Conservation (phyloP, 305 asterid species). For the Fraxinus greggii region DNA sequence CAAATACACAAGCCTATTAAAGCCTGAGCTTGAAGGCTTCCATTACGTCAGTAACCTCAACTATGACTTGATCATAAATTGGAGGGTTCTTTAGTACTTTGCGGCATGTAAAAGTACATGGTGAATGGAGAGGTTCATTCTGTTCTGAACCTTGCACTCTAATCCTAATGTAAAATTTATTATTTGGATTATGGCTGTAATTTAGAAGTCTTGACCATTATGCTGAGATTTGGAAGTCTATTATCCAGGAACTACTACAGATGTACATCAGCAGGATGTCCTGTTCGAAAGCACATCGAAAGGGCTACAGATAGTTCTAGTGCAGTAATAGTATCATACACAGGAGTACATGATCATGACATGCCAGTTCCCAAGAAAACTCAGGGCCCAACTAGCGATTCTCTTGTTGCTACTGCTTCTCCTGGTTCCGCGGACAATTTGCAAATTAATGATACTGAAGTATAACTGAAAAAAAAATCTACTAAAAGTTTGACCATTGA, state of each 20-base stretch:
- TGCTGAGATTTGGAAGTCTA: background rate
- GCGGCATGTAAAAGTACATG: background rate
- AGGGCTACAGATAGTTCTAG: constrained; percentile 54
- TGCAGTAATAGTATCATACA: constrained; percentile 64
- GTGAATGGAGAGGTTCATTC: background rate
- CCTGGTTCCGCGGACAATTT: constrained; percentile 34
- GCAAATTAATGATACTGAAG: constrained; percentile 34
- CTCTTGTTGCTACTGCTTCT: constrained; percentile 38
- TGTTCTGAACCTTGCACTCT: background rate
- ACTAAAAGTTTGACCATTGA: constrained; percentile 49
- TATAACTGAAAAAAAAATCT: constrained; percentile 29
- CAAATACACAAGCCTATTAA: background rate
- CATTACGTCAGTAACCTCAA: background rate
- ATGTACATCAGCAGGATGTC: constrained; percentile 89
- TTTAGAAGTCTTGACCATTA: background rate
- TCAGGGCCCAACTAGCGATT: constrained; percentile 44
- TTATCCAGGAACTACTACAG: constrained; percentile 74
- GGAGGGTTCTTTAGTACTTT: background rate
- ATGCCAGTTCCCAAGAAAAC: constrained; percentile 71
- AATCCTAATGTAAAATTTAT: background rate
- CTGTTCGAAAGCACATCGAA: constrained; percentile 84
- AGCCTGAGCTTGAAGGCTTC: background rate
- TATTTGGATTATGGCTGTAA: background rate
- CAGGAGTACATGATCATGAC: constrained; percentile 80
- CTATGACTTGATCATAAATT: background rate